phyloP scores from a whole-genome alignment of 768 basidiomycete genomes.

The Rossbeevera mucosa region DNA sequence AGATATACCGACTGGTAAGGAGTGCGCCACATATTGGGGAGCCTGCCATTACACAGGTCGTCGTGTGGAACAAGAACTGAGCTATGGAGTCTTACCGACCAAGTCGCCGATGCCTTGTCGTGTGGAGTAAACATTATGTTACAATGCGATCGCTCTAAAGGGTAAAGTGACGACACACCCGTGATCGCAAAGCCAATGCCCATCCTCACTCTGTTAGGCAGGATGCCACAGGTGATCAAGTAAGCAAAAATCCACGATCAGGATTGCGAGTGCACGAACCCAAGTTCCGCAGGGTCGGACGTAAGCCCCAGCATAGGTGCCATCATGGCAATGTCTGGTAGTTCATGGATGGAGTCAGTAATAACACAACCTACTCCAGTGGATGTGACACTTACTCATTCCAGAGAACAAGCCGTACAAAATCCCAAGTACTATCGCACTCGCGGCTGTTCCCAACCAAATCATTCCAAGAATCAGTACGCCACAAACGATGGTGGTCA shows the following conservation, averaged over 20 bases:
- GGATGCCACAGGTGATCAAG: not conserved
- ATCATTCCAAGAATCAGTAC: slow-evolving; percentile 42
- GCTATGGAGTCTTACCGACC: slow-evolving; percentile 10
- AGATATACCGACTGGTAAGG: slow-evolving; percentile 43
- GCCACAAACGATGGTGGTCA: slow-evolving; percentile 30
- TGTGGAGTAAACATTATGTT: not conserved
- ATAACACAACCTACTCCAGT: no score
- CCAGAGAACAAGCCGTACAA: slow-evolving; percentile 50
- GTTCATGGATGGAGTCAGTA: no score
- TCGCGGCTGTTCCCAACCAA: slow-evolving; percentile 32
- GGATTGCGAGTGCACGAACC: slow-evolving; percentile 26
- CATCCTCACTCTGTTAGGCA: slow-evolving; percentile 31
- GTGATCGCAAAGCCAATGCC: slow-evolving; percentile 46
- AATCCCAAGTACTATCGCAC: slow-evolving; percentile 39
- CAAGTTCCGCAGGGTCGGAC: slow-evolving; percentile 47
- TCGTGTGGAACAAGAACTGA: not conserved
- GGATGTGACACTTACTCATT: slow-evolving; percentile 27
- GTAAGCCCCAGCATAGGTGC: slow-evolving; percentile 45
- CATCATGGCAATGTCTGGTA: slow-evolving; percentile 35
- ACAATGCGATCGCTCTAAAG: not conserved
- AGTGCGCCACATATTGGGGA: slow-evolving; percentile 56
- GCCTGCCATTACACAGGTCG: slow-evolving; percentile 31
- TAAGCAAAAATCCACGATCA: not conserved
- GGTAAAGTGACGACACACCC: slow-evolving; percentile 23
- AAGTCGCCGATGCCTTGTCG: slow-evolving; percentile 21